Evolutionary conservation across 306 rosid species (phyloP), one percentile per base, ranked within the genome.

Genomic region (Calophaca sinica): DNA sequence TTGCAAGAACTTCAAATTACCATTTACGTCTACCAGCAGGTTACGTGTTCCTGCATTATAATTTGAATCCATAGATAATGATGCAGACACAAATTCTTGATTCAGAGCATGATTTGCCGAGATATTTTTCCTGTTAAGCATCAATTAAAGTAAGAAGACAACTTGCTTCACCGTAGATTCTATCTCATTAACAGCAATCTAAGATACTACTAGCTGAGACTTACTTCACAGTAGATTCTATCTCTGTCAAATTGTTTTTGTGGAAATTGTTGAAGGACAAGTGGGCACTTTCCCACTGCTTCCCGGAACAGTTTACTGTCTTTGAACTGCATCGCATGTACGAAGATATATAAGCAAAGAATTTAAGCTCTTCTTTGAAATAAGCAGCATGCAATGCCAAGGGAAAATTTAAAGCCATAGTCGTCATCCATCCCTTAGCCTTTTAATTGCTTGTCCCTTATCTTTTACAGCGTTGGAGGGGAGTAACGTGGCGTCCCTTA

Each of bases 221-320:
- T 89, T 74, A 94, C 98, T 78, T 87, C 57, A 91, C 89, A 9
- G 79, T 49, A 60, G 88, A 87, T 72, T 87, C 79, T 4, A 88
- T 87, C 72, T 87, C 88, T 39, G 89, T 73, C 49, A 84, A 75
- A 68, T 74, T 73, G 60, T 68, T 74, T 78, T 85, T 70, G 66
- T 79, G 85, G 68, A 88, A 80, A 69, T 59, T 81, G 64, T 71
- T 84, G 9, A 91, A 39, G 33, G 88, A 83, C 50, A 79, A 72
- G 44, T 83, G 81, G 2, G 85, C 74, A 77, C 79, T 86, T 84
- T 84, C 88, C 98, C 98, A 94, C 65, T 84, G 96, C 74, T 74
- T 79, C 69, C 76, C 53, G 53, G 92, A 87, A 59, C 42, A 62
- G 51, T 81, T 78, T 81, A 84, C 89, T 50, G 85, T 79, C 84